Evolutionary conservation across 164 flowering plant species (phyloP).

Genomic region (Dillenia turbinata): DNA sequence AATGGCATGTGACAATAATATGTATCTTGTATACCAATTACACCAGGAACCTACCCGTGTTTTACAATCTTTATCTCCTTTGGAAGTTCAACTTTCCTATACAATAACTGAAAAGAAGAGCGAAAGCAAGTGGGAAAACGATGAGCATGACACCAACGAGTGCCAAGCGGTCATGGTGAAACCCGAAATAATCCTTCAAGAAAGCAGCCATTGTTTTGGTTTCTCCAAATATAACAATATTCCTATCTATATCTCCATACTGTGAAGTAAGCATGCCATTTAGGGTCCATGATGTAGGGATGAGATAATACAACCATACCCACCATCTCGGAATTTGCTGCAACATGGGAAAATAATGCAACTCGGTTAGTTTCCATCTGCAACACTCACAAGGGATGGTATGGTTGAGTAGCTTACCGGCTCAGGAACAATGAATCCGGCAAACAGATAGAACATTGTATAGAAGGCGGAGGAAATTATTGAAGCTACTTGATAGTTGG

Average conservation of each 20-base stretch:
- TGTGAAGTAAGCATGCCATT: slow-evolving; percentile 42
- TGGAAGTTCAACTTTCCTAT: slow-evolving; percentile 32
- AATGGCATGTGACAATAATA: no score
- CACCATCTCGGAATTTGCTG: slow-evolving; percentile 54
- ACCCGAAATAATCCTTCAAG: slow-evolving; percentile 38
- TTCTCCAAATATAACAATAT: slow-evolving; percentile 33
- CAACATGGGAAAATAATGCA: slow-evolving; percentile 22
- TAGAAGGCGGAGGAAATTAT: slow-evolving; percentile 30
- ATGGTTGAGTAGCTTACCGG: slow-evolving; percentile 28
- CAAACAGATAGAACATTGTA: slow-evolving; percentile 31
- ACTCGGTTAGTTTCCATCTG: slow-evolving; percentile 29
- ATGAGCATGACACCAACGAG: slow-evolving; percentile 24
- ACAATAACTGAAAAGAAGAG: slow-evolving; percentile 25
- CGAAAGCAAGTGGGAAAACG: slow-evolving; percentile 26
- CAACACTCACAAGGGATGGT: not conserved
- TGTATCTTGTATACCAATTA: no score
- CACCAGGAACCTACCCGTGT: no score
- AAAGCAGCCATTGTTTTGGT: slow-evolving; percentile 23
- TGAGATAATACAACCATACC: slow-evolving; percentile 37
- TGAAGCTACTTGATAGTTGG: slow-evolving; percentile 37
- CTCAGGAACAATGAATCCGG: slow-evolving; percentile 47
- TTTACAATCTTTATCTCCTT: slow-evolving; percentile 18
- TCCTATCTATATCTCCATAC: slow-evolving; percentile 32
- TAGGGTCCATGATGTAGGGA: slow-evolving; percentile 39
- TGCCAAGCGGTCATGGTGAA: slow-evolving; percentile 25